Base-by-base conservation (phyloP, 148 eudicot species). In the Vaccinium myrtillus region DNA sequence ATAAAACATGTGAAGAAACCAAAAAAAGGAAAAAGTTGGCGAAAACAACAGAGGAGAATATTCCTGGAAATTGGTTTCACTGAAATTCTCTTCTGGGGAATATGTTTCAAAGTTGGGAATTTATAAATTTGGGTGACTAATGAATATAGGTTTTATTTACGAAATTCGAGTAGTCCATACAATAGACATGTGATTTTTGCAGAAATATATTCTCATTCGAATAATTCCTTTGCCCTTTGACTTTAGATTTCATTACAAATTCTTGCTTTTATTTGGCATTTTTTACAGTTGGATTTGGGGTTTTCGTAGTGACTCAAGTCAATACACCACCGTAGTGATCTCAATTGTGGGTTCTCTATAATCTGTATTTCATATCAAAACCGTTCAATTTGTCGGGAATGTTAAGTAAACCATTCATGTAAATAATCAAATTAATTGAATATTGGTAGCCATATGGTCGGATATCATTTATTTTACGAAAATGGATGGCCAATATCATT, bases 31-130 rank as follows among this genome's bases (percentile, higher is more conserved):
- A 27, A 71, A 74, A 76, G 23, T n/a, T 48, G 30, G 16, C 3
- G 5, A 15, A 74, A 78, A 54, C 1, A 27, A 54, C 14, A 30
- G 23, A 32, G 1, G 4, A 56, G 61, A n/a, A 48, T 77, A 77
- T 50, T 50, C 80, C 36, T 50, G 14, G 19, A 51, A 77, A 59
- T 77, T 77, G 59, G 56, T 48, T 49, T 48, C 21, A 27, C 27
- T 16, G 67, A 78, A 27, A 51, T 78, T 78, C 81, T 54, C 43
- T 15, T 32, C 15, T 55, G 54, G 82, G 82, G 82, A 79, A 79
- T 79, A 79, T 79, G 18, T 77, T 77, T 53, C 32, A 54, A 78
- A 14, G 63, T 19, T 78, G 71, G 71, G 65, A 80, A 56, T 80
- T 80, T 21, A n/a, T n/a, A n/a, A 4, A 56, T 36, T 58, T 80